These are phyloP conservation scores for Scalesia atractyloides DNA, from an alignment of 129 eudicot genomes.

Conservation along the genomic window DNA sequence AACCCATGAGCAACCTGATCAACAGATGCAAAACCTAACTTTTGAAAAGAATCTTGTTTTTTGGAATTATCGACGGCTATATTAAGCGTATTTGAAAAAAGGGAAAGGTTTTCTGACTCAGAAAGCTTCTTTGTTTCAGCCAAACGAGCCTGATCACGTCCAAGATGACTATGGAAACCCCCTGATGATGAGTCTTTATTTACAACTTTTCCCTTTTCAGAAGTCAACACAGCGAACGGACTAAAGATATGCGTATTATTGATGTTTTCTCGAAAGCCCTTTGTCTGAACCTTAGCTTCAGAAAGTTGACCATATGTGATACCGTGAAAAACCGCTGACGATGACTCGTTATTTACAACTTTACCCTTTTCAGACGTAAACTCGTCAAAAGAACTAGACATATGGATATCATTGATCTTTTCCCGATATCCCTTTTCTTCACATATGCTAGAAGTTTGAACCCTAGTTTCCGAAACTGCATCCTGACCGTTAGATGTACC, in stretches of 20 bases:
- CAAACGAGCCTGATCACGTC: conserved; percentile 22
- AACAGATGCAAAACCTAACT: conserved; percentile 16
- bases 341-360: conserved; percentile 27
- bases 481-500: conserved; percentile 14
- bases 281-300: background rate
- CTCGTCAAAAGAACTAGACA: conserved; percentile 28
- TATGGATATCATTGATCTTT: conserved; percentile 21
- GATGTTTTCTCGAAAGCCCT: conserved; percentile 19
- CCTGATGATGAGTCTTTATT: conserved; percentile 26
- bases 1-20: conserved; percentile 30
- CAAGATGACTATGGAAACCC: conserved; percentile 13
- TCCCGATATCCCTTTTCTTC: conserved; percentile 29
- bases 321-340: conserved; percentile 31
- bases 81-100: conserved; percentile 25
- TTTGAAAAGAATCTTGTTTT: conserved; percentile 22
- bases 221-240: conserved; percentile 26
- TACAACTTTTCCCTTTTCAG: conserved; percentile 36
- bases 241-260: conserved; percentile 21
- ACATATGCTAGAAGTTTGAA: conserved; percentile 31
- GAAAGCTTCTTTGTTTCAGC: conserved; percentile 30
- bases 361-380: conserved; percentile 33
- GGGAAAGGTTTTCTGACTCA: conserved; percentile 30
- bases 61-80: conserved; percentile 12
- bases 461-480: conserved; percentile 34
- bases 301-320: conserved; percentile 19